phyloP scores from a whole-genome alignment of 768 basidiomycete species.

The Panellus pusillus region DNA sequence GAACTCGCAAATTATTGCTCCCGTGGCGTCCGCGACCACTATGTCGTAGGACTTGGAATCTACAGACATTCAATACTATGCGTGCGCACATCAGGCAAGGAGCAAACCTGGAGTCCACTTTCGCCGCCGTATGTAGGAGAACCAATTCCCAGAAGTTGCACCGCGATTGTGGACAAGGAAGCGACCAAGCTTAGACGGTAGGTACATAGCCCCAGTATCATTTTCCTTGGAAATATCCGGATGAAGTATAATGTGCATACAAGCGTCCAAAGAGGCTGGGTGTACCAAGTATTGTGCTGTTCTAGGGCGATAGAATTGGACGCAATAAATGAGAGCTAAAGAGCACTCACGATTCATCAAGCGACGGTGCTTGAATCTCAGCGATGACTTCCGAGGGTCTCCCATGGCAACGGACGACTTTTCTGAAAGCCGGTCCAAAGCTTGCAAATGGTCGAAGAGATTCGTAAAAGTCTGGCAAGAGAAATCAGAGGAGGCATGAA shows the following conservation, averaged over 20 bases:
- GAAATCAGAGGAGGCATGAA: background rate
- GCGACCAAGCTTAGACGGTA: slow-evolving; percentile 1
- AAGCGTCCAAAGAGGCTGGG: slow-evolving; percentile 1
- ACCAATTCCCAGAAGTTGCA: background rate
- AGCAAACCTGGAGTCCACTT: slow-evolving; percentile 7
- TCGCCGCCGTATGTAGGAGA: background rate
- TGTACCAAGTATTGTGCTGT: background rate
- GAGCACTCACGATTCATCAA: background rate
- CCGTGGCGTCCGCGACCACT: background rate
- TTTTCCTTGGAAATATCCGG: slow-evolving; percentile 2
- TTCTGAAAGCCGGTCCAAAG: background rate
- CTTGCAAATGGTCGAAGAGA: background rate
- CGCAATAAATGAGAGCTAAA: background rate
- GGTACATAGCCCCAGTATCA: background rate
- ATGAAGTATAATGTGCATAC: slow-evolving; percentile 1
- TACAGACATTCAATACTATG: background rate
- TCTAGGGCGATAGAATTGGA: background rate
- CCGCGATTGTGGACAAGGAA: background rate
- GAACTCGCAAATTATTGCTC: background rate
- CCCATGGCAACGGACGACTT: background rate
- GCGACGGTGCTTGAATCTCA: background rate
- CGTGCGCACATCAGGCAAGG: too few relatives aligned
- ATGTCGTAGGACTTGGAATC: slow-evolving; percentile 6
- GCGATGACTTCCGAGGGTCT: background rate
- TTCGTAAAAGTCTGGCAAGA: background rate